These are phyloP conservation scores for Penicillium aurantiogriseum DNA, from an alignment of 2,329 filamentous ascomycete genomes.

Conservation along the genomic window DNA sequence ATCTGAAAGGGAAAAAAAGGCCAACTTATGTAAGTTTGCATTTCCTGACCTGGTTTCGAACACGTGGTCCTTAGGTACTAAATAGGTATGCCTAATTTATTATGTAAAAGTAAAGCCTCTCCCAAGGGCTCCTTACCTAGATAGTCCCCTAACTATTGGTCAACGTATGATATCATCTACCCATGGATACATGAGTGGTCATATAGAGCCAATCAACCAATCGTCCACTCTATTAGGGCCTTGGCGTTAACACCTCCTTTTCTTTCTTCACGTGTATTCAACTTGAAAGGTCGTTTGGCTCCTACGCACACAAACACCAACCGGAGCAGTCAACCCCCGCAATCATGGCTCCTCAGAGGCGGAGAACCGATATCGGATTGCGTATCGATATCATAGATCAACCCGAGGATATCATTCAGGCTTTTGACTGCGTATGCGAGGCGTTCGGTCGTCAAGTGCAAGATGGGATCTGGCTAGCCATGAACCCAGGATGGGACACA, in stretches of 20 bases:
- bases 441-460: constrained; percentile 52
- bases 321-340: neutral
- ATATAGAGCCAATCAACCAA: neutral
- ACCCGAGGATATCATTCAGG: constrained; percentile 5
- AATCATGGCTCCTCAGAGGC: neutral
- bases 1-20: no score
- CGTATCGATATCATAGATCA: constrained; percentile 7
- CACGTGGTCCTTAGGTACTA: neutral
- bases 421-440: constrained; percentile 9
- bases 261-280: neutral
- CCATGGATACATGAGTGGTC: neutral
- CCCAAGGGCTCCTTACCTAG: neutral
- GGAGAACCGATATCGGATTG: neutral
- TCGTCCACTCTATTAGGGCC: neutral
- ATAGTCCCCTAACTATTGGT: no score
- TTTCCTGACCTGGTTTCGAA: no score
- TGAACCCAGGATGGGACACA: constrained; percentile 58
- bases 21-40: no score
- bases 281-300: neutral
- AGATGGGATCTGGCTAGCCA: constrained; percentile 53
- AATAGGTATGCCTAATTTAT: neutral
- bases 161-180: neutral
- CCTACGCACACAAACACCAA: neutral
- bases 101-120: neutral
- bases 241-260: neutral